A percentile compares a stretch with the other conserved stretches of the same genome.
These are phyloP conservation scores for Calycina marina DNA, from an alignment of 2,329 filamentous ascomycete genomes.

Conservation along the genomic window DNA sequence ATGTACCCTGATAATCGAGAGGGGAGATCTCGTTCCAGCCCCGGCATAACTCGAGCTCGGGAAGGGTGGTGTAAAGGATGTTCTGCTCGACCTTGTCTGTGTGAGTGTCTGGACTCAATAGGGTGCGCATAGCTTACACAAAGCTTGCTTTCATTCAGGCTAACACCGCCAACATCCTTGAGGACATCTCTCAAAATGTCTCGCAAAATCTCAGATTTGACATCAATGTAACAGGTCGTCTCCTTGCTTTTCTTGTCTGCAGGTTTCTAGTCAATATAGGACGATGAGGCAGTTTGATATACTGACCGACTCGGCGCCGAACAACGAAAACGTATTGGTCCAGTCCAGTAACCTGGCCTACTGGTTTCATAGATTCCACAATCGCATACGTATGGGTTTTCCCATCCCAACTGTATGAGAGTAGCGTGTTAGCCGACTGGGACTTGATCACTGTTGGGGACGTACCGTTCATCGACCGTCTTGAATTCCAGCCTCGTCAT, in stretches of 20 bases:
- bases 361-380: conserved; percentile 10
- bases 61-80: conserved; percentile 6
- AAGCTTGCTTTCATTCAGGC: conserved; percentile 20
- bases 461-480: conserved; percentile 10
- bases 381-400: conserved; percentile 20
- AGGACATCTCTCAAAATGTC: conserved; percentile 20
- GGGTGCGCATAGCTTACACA: conserved; percentile 14
- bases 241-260: conserved; percentile 15
- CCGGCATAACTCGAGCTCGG: conserved; percentile 5
- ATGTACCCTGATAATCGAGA: conserved; percentile 1
- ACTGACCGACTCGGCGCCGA: conserved; percentile 6
- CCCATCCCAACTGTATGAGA: conserved; percentile 10
- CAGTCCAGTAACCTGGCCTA: conserved; percentile 5
- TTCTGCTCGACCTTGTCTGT: conserved; percentile 5
- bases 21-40: background rate
- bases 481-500: conserved; percentile 14
- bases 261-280: background rate
- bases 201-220: conserved; percentile 21
- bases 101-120: conserved; percentile 1
- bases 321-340: conserved; percentile 11
- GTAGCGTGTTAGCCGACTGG: conserved; percentile 2
- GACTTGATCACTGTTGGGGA: background rate
- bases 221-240: conserved; percentile 15
- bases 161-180: conserved; percentile 19
- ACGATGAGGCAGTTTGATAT: conserved; percentile 1